These are phyloP conservation scores for Dendrobium huoshanense DNA, from an alignment of 106 monocot genomes.

Conservation along the genomic window DNA sequence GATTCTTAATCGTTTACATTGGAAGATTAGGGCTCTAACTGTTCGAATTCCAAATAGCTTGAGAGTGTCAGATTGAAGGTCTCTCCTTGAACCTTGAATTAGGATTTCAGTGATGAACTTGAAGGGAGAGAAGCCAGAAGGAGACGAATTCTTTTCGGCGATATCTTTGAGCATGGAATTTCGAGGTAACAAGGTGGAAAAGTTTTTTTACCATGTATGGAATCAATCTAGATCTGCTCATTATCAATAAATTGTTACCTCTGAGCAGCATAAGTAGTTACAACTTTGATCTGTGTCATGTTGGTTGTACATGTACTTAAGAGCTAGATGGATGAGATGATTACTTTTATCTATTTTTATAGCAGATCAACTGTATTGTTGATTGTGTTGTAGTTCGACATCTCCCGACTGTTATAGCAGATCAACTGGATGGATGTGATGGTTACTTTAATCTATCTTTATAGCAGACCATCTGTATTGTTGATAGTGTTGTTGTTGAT, in stretches of 20 bases:
- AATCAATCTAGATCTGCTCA: not conserved
- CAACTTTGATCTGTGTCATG: not conserved
- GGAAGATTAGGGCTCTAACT: not conserved
- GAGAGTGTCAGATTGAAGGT: not conserved
- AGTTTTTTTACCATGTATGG: not conserved
- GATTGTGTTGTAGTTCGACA: not conserved
- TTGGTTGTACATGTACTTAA: not conserved
- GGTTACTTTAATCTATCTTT: not conserved
- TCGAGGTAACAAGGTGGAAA: slow-evolving; percentile 27
- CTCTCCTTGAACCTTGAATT: not conserved
- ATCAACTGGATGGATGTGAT: not conserved
- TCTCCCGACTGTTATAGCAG: too few species aligned
- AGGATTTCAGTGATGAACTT: slow-evolving; percentile 44
- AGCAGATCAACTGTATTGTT: not conserved
- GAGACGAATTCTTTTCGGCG: slow-evolving; percentile 63
- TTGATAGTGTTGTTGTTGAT: not conserved
- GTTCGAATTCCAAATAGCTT: not conserved
- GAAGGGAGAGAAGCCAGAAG: slow-evolving; percentile 34
- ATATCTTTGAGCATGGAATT: slow-evolving; percentile 34
- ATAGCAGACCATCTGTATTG: not conserved
- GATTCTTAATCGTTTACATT: not conserved
- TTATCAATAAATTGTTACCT: not conserved
- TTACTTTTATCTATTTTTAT: not conserved
- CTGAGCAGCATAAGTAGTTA: not conserved
- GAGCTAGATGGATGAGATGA: not conserved